phyloP scores from a whole-genome alignment of 2,329 filamentous ascomycete genomes.

The Davidsoniella australis region DNA sequence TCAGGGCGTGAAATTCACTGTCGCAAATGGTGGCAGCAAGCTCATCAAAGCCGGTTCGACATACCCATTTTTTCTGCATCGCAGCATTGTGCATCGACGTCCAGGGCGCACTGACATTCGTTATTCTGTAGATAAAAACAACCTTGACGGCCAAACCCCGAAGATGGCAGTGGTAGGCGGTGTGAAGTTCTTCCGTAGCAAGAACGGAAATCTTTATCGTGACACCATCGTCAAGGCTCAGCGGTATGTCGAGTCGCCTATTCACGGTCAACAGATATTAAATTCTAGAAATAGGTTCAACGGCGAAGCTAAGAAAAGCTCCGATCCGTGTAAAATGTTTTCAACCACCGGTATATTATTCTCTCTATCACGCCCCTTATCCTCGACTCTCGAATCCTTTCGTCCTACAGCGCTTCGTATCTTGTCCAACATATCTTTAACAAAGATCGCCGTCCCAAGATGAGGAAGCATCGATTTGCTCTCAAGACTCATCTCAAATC shows the following conservation, averaged over 20 bases:
- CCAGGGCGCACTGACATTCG: slow-evolving; percentile 18
- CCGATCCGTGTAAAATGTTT: slow-evolving; percentile 57
- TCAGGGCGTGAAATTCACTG: slow-evolving; percentile 55
- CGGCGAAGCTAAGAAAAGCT: slow-evolving; percentile 46
- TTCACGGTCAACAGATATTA: slow-evolving; percentile 23
- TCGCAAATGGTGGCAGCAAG: slow-evolving; percentile 67
- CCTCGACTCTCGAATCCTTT: not conserved
- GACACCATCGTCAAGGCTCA: slow-evolving; percentile 58
- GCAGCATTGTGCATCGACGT: not conserved
- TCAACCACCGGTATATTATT: slow-evolving; percentile 49
- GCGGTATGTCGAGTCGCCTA: slow-evolving; percentile 38
- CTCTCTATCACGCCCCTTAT: slow-evolving; percentile 17
- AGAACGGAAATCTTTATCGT: slow-evolving; percentile 72
- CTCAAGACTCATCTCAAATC: not conserved
- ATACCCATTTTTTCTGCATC: not conserved
- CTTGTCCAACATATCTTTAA: not conserved
- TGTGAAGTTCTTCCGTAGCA: slow-evolving; percentile 70
- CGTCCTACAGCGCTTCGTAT: not conserved
- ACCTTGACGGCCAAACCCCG: slow-evolving; percentile 43
- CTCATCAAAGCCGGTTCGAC: slow-evolving; percentile 56
- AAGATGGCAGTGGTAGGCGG: slow-evolving; percentile 57
- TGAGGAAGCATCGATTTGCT: not conserved
- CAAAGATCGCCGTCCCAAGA: not conserved
- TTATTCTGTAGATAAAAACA: slow-evolving; percentile 25
- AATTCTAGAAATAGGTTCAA: slow-evolving; percentile 24